Percentiles rank a stretch among this genome's conserved stretches.
Conservation (phyloP, 306 rosid genomes). For the Oxytropis ochrocephala region DNA sequence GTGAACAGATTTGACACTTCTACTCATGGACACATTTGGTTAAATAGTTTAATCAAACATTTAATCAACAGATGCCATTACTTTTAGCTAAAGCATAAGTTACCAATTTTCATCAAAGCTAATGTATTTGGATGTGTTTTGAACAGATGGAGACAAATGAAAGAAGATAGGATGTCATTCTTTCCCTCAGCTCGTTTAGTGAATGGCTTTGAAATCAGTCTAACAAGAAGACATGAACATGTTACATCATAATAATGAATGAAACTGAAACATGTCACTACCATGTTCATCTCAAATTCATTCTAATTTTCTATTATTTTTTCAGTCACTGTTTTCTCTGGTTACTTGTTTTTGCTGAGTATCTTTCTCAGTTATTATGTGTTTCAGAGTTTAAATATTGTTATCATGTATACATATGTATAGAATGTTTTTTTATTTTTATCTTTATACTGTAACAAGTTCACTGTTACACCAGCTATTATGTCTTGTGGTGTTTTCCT, state of each 20-base stretch:
- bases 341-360: conserved; percentile 37
- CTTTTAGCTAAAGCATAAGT: neutral
- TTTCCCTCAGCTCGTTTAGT: conserved; percentile 89
- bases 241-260: neutral
- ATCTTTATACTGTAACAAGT: conserved; percentile 1
- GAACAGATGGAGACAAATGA: conserved; percentile 74
- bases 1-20: too few relatives aligned
- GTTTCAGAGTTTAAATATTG: conserved; percentile 27
- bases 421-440: neutral
- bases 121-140: conserved; percentile 15
- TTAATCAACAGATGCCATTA: neutral
- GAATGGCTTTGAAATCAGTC: conserved; percentile 72
- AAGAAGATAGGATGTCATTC: conserved; percentile 78
- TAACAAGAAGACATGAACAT: conserved; percentile 41
- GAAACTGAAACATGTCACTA: conserved; percentile 7
- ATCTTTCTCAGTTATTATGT: conserved; percentile 20
- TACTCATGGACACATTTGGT: neutral
- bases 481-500: neutral
- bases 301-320: neutral
- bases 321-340: conserved; percentile 25
- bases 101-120: neutral
- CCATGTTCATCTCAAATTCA: neutral
- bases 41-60: too few relatives aligned
- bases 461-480: neutral
- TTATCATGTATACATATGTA: conserved; percentile 15